Evolutionary conservation across 345 rosid genomes (phyloP), one percentile per base, ranked within the genome.

Genomic region (Salix suchowensis): DNA sequence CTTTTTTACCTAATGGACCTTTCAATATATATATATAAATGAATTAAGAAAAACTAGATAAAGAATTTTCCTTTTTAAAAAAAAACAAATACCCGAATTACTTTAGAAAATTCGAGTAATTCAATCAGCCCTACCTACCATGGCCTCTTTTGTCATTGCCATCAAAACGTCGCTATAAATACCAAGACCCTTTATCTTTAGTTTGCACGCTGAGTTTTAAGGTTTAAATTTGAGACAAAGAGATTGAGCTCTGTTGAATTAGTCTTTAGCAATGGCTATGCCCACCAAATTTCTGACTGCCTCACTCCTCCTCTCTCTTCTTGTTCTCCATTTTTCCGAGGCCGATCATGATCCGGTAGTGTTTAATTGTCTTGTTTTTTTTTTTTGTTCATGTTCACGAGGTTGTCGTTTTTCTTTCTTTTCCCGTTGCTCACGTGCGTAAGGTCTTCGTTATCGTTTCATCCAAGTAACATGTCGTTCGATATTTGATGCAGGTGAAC

Each of bases 281-380:
- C 23, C 52, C 66, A 15, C 70, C 54, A 77, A 70, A 24, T 66
- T 70, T 46, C 39, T 77, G 9, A 14, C 46, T 32, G 69, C 64
- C 48, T 61, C 50, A 0, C 48, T 77, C 44, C 37, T 70, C 65
- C 4, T 77, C 42, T 77, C 65, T 62, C 65, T 64, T 65, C 65
- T 70, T 48, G 21, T 46, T 46, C 70, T 77, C 65, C 50, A 60
- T 46, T 34, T 64, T 34, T 70, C 68, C 16, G 65, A 71, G 39
- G 75, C 71, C 37, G 70, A n/a, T 67, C 67, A 68, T 28, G 12
- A 26, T 16, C 19, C 34, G 40, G 60, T 70, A 15, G 4, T 21
- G 67, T 37, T 72, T 36, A 42, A 13, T 66, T 36, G 24, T 46
- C 52, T 55, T 23, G 1, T 55, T 14, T 40, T 46, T 14, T 40